Percentiles rank a stretch among this genome's conserved stretches.
These are phyloP conservation scores for Apiotrichum sp. DNA, from an alignment of 1,284 basidiomycete genomes.

Conservation along the genomic window DNA sequence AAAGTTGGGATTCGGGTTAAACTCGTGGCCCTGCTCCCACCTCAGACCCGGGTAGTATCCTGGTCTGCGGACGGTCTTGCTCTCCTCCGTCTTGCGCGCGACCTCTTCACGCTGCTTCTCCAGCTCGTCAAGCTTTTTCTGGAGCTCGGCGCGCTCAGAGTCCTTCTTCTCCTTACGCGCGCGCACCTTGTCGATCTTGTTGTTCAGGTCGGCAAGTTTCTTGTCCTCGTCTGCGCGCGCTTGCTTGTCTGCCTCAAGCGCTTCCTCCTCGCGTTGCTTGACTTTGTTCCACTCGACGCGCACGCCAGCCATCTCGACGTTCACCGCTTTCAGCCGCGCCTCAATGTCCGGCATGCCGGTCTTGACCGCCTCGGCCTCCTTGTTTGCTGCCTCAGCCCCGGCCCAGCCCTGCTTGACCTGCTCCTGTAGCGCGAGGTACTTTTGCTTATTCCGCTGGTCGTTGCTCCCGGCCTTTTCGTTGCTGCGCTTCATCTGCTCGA, in stretches of 20 bases:
- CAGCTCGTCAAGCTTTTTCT: constrained; percentile 38
- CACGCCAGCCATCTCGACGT: constrained; percentile 29
- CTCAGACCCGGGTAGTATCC: constrained; percentile 14
- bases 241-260: constrained; percentile 36
- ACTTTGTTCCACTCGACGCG: constrained; percentile 27
- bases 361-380: constrained; percentile 33
- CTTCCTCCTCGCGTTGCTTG: constrained; percentile 36
- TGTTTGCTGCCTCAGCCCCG: constrained; percentile 38
- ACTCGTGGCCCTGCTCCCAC: neutral
- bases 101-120: constrained; percentile 34
- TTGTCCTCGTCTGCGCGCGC: constrained; percentile 39
- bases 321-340: constrained; percentile 20
- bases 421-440: constrained; percentile 45
- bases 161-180: constrained; percentile 53
- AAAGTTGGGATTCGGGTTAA: neutral
- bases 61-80: constrained; percentile 16
- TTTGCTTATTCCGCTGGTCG: constrained; percentile 45
- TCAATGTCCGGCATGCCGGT: constrained; percentile 31
- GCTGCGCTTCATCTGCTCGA: constrained; percentile 44
- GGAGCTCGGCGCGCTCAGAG: constrained; percentile 37
- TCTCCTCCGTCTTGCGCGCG: constrained; percentile 36
- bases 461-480: constrained; percentile 44
- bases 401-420: constrained; percentile 48
- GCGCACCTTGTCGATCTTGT: constrained; percentile 70
- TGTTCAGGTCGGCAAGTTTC: constrained; percentile 41